Conservation (phyloP, 1,284 basidiomycete genomes). For the Mycena sp. region DNA sequence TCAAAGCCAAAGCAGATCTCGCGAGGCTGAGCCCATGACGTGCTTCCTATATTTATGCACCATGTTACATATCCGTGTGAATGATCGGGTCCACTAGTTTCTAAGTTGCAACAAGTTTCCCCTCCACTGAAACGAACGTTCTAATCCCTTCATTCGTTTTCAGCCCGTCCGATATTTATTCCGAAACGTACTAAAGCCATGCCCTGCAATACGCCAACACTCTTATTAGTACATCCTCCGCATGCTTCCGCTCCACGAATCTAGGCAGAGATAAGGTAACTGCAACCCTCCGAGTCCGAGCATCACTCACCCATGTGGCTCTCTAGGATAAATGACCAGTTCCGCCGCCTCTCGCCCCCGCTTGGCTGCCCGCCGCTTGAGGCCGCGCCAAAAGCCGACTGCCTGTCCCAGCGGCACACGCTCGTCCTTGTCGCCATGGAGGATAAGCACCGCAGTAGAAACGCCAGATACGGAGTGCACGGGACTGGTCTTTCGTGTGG, state of each 20-base stretch:
- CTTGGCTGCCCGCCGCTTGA: conserved; percentile 38
- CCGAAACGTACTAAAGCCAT: conserved; percentile 22
- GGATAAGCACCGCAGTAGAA: conserved; percentile 40
- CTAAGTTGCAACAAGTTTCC: too few relatives aligned
- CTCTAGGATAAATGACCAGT: conserved; percentile 43
- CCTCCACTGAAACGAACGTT: too few relatives aligned
- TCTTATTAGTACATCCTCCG: conserved; percentile 40
- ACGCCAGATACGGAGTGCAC: conserved; percentile 39
- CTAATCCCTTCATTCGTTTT: too few relatives aligned
- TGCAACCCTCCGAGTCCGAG: background rate
- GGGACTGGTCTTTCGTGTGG: conserved; percentile 36
- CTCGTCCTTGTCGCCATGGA: conserved; percentile 45
- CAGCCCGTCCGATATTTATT: conserved; percentile 14
- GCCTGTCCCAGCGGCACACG: conserved; percentile 41
- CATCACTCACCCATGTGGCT: conserved; percentile 43
- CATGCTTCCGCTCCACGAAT: conserved; percentile 42
- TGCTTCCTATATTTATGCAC: background rate
- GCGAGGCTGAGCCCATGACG: conserved; percentile 13
- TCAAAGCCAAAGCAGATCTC: conserved; percentile 25
- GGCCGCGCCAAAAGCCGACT: conserved; percentile 41
- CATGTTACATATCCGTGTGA: too few relatives aligned
- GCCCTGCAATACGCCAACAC: conserved; percentile 38
- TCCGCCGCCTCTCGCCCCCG: conserved; percentile 39
- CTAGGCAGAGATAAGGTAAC: conserved; percentile 25
- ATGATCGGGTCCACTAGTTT: conserved; percentile 9